Evolutionary conservation across 805 yeast species (phyloP), one percentile per base, ranked within the genome.

Genomic region (Hanseniaspora nectarophila): DNA sequence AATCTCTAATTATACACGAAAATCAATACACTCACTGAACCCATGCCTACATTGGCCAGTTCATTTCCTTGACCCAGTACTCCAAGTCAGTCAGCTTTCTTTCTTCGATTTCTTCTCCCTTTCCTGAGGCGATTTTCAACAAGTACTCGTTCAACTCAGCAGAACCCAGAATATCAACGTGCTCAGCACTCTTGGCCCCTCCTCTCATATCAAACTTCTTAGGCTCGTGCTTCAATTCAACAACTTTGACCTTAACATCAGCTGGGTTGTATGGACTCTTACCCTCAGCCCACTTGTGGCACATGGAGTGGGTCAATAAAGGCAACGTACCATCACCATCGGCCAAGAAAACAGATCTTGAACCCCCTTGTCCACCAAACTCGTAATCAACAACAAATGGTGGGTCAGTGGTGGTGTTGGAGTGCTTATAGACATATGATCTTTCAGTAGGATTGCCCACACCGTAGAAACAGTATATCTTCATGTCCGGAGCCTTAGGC

Each of bases 291-390:
- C 96, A 89, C 62, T 83, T 81, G 62, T 92, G 96, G 62, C 95
- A 86, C 79, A 88, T 85, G 1, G 86, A 60, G 60, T 92, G 97
- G 0, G 97, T 81, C 57, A 88, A 67, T 20, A 92, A 61, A 2
- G 95, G 86, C 4, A 92, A 84, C 0, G 98, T 92, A 4, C 98
- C 98, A 66, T 92, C 98, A 26, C 98, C 98, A 62, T 92, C 95
- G 1, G 95, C 82, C 61, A 86, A 72, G 34, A 74, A 73, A 0
- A 92, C 96, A 0, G 95, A 81, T 45, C 51, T 42, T 15, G 51
- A 35, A 5, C 45, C 46, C n/a, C 72, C 64, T 34, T 75, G 71
- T 4, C 68, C 71, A 38, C 75, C 72, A 49, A 49, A 49, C 9
- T 77, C 84, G 23, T 76, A 67, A 58, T 84, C 87, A 47, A 92